These are phyloP conservation scores for Erysimum pusillum DNA, from an alignment of 441 rosid species.

Conservation along the genomic window DNA sequence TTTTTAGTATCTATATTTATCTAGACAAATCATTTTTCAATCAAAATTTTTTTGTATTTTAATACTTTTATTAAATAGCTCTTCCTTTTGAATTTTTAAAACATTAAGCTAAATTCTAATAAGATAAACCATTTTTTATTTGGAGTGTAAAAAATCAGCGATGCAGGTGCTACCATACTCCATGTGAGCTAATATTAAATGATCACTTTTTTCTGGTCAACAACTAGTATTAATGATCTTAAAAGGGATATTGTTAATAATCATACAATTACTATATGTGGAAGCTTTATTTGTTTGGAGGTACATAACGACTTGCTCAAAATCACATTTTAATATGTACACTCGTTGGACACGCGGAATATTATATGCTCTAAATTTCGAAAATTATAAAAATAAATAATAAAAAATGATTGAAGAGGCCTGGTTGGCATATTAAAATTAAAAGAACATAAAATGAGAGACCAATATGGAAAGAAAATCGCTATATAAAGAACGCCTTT, in stretches of 20 bases:
- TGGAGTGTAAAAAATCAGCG: background rate
- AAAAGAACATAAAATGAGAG: background rate
- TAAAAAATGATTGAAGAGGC: no score
- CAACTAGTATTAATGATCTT: background rate
- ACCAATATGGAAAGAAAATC: background rate
- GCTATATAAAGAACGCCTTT: conserved; percentile 32
- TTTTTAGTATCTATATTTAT: no score
- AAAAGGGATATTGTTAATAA: background rate
- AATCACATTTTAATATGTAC: conserved; percentile 15
- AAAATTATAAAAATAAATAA: no score
- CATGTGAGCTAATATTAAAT: background rate
- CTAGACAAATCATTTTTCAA: no score
- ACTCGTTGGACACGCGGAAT: conserved; percentile 27
- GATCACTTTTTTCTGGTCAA: background rate
- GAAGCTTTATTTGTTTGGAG: conserved; percentile 7
- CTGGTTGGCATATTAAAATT: no score
- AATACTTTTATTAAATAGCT: no score
- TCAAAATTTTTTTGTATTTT: no score
- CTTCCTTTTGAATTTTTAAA: no score
- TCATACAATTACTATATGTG: background rate
- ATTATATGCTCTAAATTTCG: background rate
- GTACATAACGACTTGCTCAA: background rate
- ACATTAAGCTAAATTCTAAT: no score
- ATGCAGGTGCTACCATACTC: background rate
- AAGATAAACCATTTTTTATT: background rate